Percentiles rank a stretch among this genome's conserved stretches.
These are phyloP conservation scores for Paramecium sonneborni DNA, from an alignment of 73 alveolate species.

Conservation along the genomic window DNA sequence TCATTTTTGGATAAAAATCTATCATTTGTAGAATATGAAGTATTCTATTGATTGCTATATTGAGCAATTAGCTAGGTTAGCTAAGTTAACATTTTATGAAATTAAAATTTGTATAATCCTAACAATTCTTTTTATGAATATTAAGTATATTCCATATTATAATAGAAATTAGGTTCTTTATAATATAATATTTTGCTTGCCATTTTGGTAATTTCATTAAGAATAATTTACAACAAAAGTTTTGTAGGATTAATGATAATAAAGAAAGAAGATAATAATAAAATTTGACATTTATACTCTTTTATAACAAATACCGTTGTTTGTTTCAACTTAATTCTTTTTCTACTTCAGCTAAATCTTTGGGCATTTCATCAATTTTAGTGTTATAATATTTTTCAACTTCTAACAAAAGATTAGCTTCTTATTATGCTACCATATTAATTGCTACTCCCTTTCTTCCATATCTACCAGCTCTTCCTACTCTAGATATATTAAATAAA, in stretches of 20 bases:
- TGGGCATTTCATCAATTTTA: conserved; percentile 76
- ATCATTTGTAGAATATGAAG: not conserved
- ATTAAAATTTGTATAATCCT: not conserved
- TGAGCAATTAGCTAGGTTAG: not conserved
- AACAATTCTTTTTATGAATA: not conserved
- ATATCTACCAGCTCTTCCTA: conserved; percentile 72
- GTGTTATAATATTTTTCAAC: conserved; percentile 77
- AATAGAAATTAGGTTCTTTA: not conserved
- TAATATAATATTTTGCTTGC: not conserved
- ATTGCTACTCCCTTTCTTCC: conserved; percentile 75
- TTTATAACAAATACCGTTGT: not conserved
- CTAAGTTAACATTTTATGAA: not conserved
- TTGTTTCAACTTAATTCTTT: conserved; percentile 14
- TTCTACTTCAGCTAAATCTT: conserved; percentile 69
- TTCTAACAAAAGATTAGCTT: conserved; percentile 72
- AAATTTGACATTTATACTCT: not conserved
- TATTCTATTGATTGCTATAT: not conserved
- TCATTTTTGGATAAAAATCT: not conserved
- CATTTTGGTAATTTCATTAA: not conserved
- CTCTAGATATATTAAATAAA: conserved; percentile 67
- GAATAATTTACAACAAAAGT: not conserved
- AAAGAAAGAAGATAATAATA: not conserved
- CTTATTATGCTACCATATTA: conserved; percentile 71
- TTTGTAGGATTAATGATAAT: not conserved
- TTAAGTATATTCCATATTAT: not conserved